A percentile compares a stretch with the other conserved stretches of the same genome.
Evolutionary conservation across 2,329 filamentous ascomycete genomes (phyloP).

Genomic region (Pleomassaria siparia): DNA sequence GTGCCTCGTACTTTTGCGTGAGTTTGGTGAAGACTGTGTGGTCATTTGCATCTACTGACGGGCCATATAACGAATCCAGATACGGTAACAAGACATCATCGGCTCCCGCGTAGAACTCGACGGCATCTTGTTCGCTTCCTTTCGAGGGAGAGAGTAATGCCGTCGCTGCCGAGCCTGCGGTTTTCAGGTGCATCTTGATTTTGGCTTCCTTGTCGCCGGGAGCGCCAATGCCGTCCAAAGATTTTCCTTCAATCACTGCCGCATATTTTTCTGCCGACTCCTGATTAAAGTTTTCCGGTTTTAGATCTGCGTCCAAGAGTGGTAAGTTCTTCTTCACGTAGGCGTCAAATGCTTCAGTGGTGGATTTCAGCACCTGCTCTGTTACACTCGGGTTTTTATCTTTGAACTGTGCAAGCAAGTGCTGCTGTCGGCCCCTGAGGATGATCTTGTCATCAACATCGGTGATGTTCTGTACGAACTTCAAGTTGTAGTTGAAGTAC

Average conservation of each 20-base stretch:
- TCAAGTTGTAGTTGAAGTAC: conserved; percentile 80
- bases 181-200: conserved; percentile 83
- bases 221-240: conserved; percentile 54
- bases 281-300: conserved; percentile 51
- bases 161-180: conserved; percentile 56
- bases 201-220: conserved; percentile 81
- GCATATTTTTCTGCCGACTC: conserved; percentile 56
- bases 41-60: conserved; percentile 60
- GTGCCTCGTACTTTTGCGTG: conserved; percentile 81
- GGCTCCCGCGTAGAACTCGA: conserved; percentile 59
- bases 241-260: conserved; percentile 56
- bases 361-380: conserved; percentile 51
- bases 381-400: conserved; percentile 48
- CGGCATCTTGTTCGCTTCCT: conserved; percentile 30
- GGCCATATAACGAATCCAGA: conserved; percentile 66
- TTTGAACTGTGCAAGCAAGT: conserved; percentile 72
- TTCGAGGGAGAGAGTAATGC: conserved; percentile 46
- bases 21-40: conserved; percentile 83
- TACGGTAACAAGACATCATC: conserved; percentile 78
- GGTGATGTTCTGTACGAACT: conserved; percentile 92
- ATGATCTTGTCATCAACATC: conserved; percentile 62
- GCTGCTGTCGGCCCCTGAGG: conserved; percentile 70
- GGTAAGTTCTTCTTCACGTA: conserved; percentile 70
- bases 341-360: conserved; percentile 54
- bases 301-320: conserved; percentile 48